Conservation (phyloP, 31 red algal genomes). For the Porphyra umbilicalis region DNA sequence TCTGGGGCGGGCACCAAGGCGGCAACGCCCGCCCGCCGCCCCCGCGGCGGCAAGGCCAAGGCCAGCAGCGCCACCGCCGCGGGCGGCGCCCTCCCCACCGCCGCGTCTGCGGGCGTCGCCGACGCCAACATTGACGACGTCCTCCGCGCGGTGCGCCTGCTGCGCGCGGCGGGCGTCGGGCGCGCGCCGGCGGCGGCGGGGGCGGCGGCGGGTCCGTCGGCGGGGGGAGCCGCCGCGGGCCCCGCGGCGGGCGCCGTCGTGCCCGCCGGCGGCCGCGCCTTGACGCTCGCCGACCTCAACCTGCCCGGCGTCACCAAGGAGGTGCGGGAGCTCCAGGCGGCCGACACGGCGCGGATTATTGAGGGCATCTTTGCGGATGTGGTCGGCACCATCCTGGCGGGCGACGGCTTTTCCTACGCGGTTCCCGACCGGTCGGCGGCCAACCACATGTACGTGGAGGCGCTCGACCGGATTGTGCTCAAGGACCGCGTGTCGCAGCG, state of each 20-base stretch:
- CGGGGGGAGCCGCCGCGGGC: not conserved
- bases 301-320: constrained; percentile 10
- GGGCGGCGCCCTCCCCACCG: not conserved
- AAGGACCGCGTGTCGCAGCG: constrained; percentile 69
- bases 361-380: constrained; percentile 39
- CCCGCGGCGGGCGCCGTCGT: not conserved
- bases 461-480: constrained; percentile 85
- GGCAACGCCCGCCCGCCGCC: not conserved
- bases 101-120: not conserved
- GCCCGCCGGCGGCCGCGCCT: not conserved
- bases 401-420: constrained; percentile 56
- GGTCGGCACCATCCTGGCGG: constrained; percentile 39
- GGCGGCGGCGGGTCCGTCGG: not conserved
- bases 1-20: not conserved
- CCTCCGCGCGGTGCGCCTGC: not conserved
- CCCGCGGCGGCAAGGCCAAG: too few species aligned
- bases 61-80: too few species aligned
- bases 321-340: constrained; percentile 47
- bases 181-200: not conserved
- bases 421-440: constrained; percentile 63
- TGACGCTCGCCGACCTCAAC: constrained; percentile 3
- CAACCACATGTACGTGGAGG: constrained; percentile 84
- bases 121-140: not conserved
- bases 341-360: constrained; percentile 22
- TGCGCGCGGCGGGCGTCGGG: not conserved